A percentile compares a stretch with the other conserved stretches of the same genome.
Conservation (phyloP, 2,329 filamentous ascomycete genomes). For the Colletotrichum filicis region DNA sequence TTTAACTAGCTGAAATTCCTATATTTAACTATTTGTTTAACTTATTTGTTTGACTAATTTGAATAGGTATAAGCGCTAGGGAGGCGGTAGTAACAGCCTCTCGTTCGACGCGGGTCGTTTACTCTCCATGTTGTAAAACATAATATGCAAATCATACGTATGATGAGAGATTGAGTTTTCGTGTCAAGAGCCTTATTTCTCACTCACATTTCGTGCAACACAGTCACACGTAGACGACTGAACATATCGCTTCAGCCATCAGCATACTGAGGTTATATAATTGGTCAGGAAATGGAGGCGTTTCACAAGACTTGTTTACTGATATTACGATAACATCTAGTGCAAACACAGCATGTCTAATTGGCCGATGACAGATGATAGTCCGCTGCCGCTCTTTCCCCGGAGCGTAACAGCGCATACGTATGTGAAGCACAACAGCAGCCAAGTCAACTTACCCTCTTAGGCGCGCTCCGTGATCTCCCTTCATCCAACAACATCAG, state of each 20-base stretch:
- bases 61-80: too few relatives aligned
- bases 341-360: neutral
- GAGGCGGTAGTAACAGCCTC: neutral
- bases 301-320: neutral
- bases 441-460: neutral
- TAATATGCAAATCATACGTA: neutral
- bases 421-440: neutral
- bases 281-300: neutral
- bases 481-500: neutral
- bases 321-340: neutral
- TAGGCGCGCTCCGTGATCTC: neutral
- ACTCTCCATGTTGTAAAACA: neutral
- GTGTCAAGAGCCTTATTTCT: neutral
- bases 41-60: too few relatives aligned
- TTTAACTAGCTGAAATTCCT: too few relatives aligned
- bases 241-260: neutral
- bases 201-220: neutral
- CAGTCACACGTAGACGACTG: neutral
- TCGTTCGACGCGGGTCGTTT: neutral
- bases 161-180: neutral
- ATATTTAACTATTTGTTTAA: too few relatives aligned
- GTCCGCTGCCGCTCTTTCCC: neutral
- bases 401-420: neutral
- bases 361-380: neutral
- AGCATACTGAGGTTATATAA: neutral